These are phyloP conservation scores for Fusarium udum DNA, from an alignment of 2,329 filamentous ascomycete genomes.

Conservation along the genomic window DNA sequence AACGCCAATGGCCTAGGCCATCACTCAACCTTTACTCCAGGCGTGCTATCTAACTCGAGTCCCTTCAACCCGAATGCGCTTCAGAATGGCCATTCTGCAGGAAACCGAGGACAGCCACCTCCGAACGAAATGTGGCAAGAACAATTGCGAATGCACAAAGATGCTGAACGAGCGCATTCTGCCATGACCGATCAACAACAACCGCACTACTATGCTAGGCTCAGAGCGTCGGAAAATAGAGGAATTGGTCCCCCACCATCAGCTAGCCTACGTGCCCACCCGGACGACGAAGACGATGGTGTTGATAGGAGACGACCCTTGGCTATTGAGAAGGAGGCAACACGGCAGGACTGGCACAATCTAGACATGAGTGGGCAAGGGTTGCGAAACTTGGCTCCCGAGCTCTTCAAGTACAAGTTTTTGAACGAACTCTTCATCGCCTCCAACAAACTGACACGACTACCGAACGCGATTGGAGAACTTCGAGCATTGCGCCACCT, in stretches of 20 bases:
- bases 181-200: constrained; percentile 75
- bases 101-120: constrained; percentile 61
- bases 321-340: constrained; percentile 72
- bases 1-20: constrained; percentile 64
- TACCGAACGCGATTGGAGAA: constrained; percentile 85
- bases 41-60: constrained; percentile 69
- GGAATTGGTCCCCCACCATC: constrained; percentile 67
- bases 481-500: constrained; percentile 83
- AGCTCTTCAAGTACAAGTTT: constrained; percentile 88
- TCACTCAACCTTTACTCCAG: constrained; percentile 48
- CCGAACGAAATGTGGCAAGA: constrained; percentile 83
- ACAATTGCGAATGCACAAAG: constrained; percentile 83
- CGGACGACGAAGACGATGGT: constrained; percentile 62
- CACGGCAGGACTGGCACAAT: constrained; percentile 88
- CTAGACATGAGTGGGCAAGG: constrained; percentile 97
- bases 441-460: constrained; percentile 84
- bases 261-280: constrained; percentile 57
- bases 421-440: constrained; percentile 92
- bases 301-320: constrained; percentile 69
- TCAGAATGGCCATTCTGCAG: constrained; percentile 65
- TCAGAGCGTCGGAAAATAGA: constrained; percentile 75
- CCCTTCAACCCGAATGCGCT: constrained; percentile 64
- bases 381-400: constrained; percentile 79
- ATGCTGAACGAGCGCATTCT: constrained; percentile 75
- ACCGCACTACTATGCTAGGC: constrained; percentile 76